Percentiles rank a stretch among this genome's conserved stretches.
Conservation (phyloP, 1,284 basidiomycete genomes). For the Anthracocystis setariae region DNA sequence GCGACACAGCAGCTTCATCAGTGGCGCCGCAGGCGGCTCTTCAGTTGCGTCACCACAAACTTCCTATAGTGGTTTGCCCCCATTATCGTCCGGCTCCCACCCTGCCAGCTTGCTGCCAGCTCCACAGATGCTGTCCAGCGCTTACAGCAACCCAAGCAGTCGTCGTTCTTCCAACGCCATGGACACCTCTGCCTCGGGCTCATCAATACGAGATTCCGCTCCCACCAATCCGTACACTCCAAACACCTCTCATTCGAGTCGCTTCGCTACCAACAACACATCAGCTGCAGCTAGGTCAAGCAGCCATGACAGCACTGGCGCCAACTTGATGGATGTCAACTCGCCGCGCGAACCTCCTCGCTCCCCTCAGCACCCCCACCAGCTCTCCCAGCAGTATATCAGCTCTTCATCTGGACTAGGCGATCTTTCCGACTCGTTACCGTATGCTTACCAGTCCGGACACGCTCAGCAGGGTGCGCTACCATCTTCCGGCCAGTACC, state of each 20-base stretch:
- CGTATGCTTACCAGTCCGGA: conserved; percentile 39
- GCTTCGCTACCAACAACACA: conserved; percentile 25
- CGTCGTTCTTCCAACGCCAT: conserved; percentile 49
- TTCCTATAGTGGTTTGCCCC: conserved; percentile 39
- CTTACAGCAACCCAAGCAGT: conserved; percentile 38
- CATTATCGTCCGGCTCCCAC: conserved; percentile 27
- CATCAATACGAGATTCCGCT: conserved; percentile 33
- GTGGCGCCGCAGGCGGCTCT: conserved; percentile 4
- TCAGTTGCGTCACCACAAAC: conserved; percentile 21
- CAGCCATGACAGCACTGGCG: conserved; percentile 13
- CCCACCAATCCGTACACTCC: conserved; percentile 38
- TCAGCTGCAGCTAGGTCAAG: conserved; percentile 6
- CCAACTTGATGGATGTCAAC: conserved; percentile 43
- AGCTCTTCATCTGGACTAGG: conserved; percentile 24
- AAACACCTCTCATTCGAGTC: conserved; percentile 27
- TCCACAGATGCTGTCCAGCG: conserved; percentile 37
- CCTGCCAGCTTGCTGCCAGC: conserved; percentile 33
- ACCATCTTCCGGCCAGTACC: conserved; percentile 15
- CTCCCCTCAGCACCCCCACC: conserved; percentile 33
- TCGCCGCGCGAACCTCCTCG: conserved; percentile 18
- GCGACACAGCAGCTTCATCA: conserved; percentile 48
- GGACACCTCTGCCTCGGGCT: conserved; percentile 43
- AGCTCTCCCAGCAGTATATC: conserved; percentile 29
- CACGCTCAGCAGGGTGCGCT: conserved; percentile 20
- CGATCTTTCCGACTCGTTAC: conserved; percentile 38